These are phyloP conservation scores for Aspergillus bridgeri DNA, from an alignment of 495 filamentous ascomycete species.

Conservation along the genomic window DNA sequence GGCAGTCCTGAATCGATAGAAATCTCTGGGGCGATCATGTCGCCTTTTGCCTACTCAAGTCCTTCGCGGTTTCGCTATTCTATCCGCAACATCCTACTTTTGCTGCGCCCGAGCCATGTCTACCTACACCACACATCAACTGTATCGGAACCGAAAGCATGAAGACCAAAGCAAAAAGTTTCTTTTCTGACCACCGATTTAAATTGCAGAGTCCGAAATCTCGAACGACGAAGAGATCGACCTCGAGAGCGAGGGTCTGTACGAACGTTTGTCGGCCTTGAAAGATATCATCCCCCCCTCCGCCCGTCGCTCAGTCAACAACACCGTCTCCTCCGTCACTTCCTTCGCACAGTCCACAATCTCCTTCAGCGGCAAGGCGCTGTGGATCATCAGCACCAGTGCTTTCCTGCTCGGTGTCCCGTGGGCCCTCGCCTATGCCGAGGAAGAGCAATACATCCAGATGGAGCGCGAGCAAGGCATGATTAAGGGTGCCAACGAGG, in stretches of 20 bases:
- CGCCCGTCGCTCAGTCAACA: slow-evolving; percentile 65
- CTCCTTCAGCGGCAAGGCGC: slow-evolving; percentile 69
- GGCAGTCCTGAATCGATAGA: background rate
- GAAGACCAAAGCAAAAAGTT: background rate
- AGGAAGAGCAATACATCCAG: slow-evolving; percentile 93
- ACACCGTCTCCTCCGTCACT: slow-evolving; percentile 54
- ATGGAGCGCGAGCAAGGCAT: slow-evolving; percentile 97
- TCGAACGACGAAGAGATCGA: slow-evolving; percentile 46
- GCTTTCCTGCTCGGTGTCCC: slow-evolving; percentile 88
- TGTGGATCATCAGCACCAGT: slow-evolving; percentile 85
- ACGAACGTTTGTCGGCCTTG: slow-evolving; percentile 79
- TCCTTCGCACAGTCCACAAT: slow-evolving; percentile 59
- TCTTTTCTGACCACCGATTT: slow-evolving; percentile 20
- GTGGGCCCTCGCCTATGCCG: slow-evolving; percentile 84
- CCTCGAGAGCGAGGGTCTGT: slow-evolving; percentile 57
- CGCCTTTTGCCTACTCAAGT: background rate
- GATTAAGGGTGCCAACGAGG: slow-evolving; percentile 77
- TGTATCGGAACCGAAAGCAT: background rate
- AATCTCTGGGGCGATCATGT: background rate
- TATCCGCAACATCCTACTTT: background rate
- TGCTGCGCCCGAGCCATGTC: background rate
- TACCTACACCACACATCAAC: background rate
- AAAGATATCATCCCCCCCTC: slow-evolving; percentile 88
- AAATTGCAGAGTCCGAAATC: slow-evolving; percentile 50
- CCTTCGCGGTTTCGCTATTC: background rate